These are phyloP conservation scores for Pythium chondricola DNA, from an alignment of 352 stramenopile species.

Conservation along the genomic window DNA sequence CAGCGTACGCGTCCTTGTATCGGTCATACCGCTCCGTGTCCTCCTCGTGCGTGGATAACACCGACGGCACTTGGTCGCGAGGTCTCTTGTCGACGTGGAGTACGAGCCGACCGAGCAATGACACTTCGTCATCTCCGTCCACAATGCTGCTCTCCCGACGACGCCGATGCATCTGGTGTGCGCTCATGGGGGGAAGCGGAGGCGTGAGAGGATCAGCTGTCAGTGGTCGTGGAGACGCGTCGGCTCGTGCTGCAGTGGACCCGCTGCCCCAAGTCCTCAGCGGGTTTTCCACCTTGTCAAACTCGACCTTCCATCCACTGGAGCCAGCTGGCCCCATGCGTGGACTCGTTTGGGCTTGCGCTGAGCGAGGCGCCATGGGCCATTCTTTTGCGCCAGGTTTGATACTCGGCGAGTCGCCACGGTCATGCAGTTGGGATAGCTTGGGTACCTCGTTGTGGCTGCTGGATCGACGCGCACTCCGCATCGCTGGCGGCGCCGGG, in stretches of 20 bases:
- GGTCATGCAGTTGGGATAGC: constrained; percentile 6
- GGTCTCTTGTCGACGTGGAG: constrained; percentile 41
- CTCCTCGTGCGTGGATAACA: constrained; percentile 43
- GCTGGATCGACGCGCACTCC: constrained; percentile 41
- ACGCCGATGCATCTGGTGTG: constrained; percentile 7
- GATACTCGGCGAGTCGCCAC: neutral
- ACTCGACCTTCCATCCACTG: constrained; percentile 52
- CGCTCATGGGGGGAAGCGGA: too few relatives aligned
- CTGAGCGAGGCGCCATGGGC: constrained; percentile 22
- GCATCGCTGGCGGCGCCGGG: constrained; percentile 37
- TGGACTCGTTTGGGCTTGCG: constrained; percentile 3
- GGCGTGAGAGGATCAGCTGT: constrained; percentile 48
- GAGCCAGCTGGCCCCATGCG: constrained; percentile 1
- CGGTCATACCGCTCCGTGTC: constrained; percentile 63
- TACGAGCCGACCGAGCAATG: constrained; percentile 38
- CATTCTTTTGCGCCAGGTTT: constrained; percentile 32
- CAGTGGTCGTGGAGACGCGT: constrained; percentile 34
- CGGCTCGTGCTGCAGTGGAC: constrained; percentile 19
- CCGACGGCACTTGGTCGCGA: constrained; percentile 27
- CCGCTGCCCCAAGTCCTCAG: constrained; percentile 69
- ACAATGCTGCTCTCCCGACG: constrained; percentile 4
- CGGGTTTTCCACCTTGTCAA: constrained; percentile 61
- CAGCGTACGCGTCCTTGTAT: constrained; percentile 81
- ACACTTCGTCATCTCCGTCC: constrained; percentile 22
- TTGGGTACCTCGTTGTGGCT: constrained; percentile 54